A percentile compares a stretch with the other conserved stretches of the same genome.
These are phyloP conservation scores for Agrocybe pediades DNA, from an alignment of 768 basidiomycete genomes.

Conservation along the genomic window DNA sequence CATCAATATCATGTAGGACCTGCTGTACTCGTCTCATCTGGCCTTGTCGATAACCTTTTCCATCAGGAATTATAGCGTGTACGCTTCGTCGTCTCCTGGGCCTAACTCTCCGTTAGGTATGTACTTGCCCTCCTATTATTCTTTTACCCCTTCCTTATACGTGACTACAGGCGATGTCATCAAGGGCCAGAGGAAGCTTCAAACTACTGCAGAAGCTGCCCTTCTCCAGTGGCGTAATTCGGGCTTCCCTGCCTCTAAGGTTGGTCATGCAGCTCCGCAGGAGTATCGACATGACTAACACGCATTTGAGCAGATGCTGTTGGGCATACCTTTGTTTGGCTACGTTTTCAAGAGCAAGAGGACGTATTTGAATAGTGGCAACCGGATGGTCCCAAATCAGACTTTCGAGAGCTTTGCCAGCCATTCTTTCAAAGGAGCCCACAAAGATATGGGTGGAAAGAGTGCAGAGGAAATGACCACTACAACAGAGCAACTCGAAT, in stretches of 20 bases:
- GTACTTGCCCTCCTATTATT: not conserved
- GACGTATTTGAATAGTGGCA: conserved; percentile 29
- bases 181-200: conserved; percentile 40
- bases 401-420: not conserved
- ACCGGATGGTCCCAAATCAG: not conserved
- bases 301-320: conserved; percentile 40
- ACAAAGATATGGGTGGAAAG: not conserved
- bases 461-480: not conserved
- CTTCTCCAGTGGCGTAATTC: conserved; percentile 61
- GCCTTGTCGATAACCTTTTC: conserved; percentile 13
- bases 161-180: conserved; percentile 31
- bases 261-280: conserved; percentile 32
- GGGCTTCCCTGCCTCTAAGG: conserved; percentile 63
- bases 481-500: conserved; percentile 14
- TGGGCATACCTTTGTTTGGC: conserved; percentile 67
- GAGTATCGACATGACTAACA: conserved; percentile 15
- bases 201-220: conserved; percentile 62
- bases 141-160: conserved; percentile 6
- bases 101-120: conserved; percentile 67
- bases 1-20: conserved; percentile 62
- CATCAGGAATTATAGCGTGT: conserved; percentile 74
- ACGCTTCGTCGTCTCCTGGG: conserved; percentile 61
- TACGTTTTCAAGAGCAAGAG: conserved; percentile 55
- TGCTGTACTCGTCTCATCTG: not conserved
- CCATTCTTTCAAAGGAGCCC: conserved; percentile 1